phyloP scores from a whole-genome alignment of 2,329 filamentous ascomycete genomes.

The Aplosporella prunicola region DNA sequence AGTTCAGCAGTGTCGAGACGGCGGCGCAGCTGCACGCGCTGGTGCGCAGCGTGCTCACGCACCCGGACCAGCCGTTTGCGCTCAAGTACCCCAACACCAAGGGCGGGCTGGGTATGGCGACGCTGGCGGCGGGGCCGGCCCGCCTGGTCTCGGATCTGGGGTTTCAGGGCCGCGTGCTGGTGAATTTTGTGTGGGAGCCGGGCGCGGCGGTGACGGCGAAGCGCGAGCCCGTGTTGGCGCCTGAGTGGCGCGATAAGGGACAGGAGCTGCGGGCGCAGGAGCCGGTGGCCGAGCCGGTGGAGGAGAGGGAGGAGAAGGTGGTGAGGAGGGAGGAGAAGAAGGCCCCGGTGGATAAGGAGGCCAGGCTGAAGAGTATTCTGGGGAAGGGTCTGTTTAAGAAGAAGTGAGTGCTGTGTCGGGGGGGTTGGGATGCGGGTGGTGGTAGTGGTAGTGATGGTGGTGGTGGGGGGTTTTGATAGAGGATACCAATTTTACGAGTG shows the following conservation, averaged over 20 bases:
- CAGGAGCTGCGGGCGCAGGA: conserved; percentile 58
- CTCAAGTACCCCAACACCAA: conserved; percentile 55
- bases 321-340: no score
- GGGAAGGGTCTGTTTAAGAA: conserved; percentile 26
- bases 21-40: conserved; percentile 64
- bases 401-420: neutral
- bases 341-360: conserved; percentile 30
- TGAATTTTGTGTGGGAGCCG: conserved; percentile 69
- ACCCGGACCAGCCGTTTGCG: conserved; percentile 57
- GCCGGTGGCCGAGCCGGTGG: conserved; percentile 17
- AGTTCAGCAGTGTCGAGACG: conserved; percentile 59
- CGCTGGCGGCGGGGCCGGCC: conserved; percentile 35
- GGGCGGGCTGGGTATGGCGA: conserved; percentile 17
- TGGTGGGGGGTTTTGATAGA: no score
- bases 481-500: no score
- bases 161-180: conserved; percentile 59
- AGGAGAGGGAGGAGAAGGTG: conserved; percentile 23
- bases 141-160: conserved; percentile 64
- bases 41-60: conserved; percentile 58
- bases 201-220: conserved; percentile 48
- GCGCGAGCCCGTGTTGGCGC: conserved; percentile 49
- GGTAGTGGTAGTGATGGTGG: no score
- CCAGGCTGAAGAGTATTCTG: conserved; percentile 30
- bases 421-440: no score
- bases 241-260: conserved; percentile 50